phyloP scores from a whole-genome alignment of 768 basidiomycete species.

The Lactifluus echinatus region DNA sequence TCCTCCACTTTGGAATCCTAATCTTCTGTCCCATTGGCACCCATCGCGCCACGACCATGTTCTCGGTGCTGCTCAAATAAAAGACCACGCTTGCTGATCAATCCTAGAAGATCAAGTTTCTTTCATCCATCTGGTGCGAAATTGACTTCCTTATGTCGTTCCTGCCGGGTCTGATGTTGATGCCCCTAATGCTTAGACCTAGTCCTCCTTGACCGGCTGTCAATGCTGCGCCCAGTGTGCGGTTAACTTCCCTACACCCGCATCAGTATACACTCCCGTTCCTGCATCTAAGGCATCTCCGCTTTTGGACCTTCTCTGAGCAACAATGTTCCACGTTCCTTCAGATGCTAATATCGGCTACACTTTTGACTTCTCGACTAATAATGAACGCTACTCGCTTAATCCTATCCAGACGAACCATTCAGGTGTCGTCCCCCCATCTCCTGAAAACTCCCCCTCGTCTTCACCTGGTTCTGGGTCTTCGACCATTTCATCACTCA shows the following conservation, averaged over 20 bases:
- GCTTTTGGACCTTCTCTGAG: neutral
- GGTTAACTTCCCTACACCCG: conserved; percentile 6
- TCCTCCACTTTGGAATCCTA: conserved; percentile 9
- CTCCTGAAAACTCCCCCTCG: neutral
- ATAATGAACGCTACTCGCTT: neutral
- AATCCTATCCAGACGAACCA: neutral
- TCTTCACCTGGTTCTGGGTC: conserved; percentile 10
- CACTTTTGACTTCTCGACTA: neutral
- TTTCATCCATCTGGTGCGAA: conserved; percentile 5
- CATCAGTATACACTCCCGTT: neutral
- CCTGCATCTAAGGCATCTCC: neutral
- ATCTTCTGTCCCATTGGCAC: neutral
- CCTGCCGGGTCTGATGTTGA: neutral
- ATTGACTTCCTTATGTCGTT: neutral
- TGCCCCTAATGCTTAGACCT: neutral
- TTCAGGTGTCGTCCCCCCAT: neutral
- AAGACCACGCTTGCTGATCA: conserved; percentile 15
- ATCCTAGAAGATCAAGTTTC: conserved; percentile 8
- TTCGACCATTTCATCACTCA: conserved; percentile 7
- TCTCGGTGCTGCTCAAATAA: conserved; percentile 8
- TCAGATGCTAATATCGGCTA: neutral
- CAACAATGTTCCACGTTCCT: conserved; percentile 10
- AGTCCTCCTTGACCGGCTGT: neutral
- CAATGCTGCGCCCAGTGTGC: neutral
- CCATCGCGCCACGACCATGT: conserved; percentile 16